phyloP scores from a whole-genome alignment of 305 asterid genomes.

The Solanum hybrid region DNA sequence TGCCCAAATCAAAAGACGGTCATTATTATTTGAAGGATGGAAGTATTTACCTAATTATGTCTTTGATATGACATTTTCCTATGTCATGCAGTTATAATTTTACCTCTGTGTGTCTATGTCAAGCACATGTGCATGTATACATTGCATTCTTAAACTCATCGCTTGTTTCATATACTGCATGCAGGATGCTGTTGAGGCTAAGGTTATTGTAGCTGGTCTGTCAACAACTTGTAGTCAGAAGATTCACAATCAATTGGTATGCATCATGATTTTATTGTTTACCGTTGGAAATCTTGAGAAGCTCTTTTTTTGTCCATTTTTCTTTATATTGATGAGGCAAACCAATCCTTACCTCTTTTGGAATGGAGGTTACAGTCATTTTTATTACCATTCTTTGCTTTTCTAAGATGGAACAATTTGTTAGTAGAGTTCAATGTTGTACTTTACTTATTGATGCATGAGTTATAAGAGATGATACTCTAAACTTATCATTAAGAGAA shows the following conservation, averaged over 20 bases:
- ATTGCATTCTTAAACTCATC: background rate
- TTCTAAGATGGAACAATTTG: background rate
- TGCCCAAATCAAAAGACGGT: background rate
- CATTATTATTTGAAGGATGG: background rate
- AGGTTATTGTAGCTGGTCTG: constrained; percentile 76
- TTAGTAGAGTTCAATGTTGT: background rate
- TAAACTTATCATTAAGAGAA: background rate
- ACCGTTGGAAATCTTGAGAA: background rate
- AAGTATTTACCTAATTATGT: background rate
- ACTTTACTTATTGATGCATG: background rate
- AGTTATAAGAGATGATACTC: background rate
- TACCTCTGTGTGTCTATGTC: background rate
- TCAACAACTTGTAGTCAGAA: constrained; percentile 98
- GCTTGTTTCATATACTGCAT: constrained; percentile 1
- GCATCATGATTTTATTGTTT: constrained; percentile 1
- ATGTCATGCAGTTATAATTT: background rate
- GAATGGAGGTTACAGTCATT: background rate
- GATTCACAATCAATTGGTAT: constrained; percentile 94
- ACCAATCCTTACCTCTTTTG: background rate
- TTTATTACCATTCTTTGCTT: background rate
- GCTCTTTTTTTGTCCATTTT: too few species aligned
- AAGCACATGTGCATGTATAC: background rate
- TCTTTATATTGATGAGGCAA: background rate
- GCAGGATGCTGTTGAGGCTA: constrained; percentile 71
- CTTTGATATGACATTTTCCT: background rate